phyloP scores from a whole-genome alignment of 2,329 filamentous ascomycete genomes.

The Talaromyces sp. region DNA sequence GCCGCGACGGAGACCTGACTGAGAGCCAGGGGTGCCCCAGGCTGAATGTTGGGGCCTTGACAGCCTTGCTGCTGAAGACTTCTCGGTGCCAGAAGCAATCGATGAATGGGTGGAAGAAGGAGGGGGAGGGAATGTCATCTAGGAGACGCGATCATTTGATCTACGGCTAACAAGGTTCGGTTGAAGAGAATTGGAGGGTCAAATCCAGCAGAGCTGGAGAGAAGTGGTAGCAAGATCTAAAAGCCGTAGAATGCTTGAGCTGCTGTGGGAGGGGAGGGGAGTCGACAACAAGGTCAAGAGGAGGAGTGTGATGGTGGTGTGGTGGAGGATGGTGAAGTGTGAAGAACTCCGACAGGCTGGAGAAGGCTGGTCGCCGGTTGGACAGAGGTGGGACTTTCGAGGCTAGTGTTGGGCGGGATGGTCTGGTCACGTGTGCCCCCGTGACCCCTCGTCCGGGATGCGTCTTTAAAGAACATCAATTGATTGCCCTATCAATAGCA shows the following conservation, averaged over 20 bases:
- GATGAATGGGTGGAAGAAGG: conserved; percentile 48
- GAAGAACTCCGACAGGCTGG: conserved; percentile 10
- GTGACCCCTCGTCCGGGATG: not conserved
- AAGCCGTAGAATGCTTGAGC: not conserved
- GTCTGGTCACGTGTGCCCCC: not conserved
- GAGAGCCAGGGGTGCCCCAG: conserved; percentile 54
- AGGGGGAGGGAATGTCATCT: conserved; percentile 55
- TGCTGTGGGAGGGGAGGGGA: not conserved
- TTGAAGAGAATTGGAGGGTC: conserved; percentile 1
- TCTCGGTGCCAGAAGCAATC: conserved; percentile 49
- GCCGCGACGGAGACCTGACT: conserved; percentile 53
- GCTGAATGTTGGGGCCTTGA: conserved; percentile 49
- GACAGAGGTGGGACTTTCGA: not conserved
- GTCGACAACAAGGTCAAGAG: not conserved
- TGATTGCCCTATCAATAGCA: not conserved
- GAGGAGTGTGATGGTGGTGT: not conserved
- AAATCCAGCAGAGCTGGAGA: conserved; percentile 10
- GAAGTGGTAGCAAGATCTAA: not conserved
- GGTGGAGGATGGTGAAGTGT: conserved; percentile 7
- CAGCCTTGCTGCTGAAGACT: conserved; percentile 42
- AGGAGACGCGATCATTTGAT: conserved; percentile 51
- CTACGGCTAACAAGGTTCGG: conserved; percentile 26
- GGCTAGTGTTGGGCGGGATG: not conserved
- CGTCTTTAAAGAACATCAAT: not conserved
- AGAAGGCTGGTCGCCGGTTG: conserved; percentile 1